These are phyloP conservation scores for Drechslerella dactyloides DNA, from an alignment of 2,329 filamentous ascomycete species.

Conservation along the genomic window DNA sequence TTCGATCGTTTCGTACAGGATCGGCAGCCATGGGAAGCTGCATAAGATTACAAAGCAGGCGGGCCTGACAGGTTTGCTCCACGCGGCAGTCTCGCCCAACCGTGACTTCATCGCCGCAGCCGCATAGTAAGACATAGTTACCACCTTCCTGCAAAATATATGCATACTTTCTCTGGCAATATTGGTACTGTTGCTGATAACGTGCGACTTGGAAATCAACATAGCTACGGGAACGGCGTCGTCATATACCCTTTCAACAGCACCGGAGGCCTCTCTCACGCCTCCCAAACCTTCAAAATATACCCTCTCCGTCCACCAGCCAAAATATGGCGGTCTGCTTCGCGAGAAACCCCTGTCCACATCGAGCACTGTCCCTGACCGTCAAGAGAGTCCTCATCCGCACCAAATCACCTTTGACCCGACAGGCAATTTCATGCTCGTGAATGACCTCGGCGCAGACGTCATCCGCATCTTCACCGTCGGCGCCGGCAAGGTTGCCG, in stretches of 20 bases:
- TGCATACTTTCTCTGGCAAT: not conserved
- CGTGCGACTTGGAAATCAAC: not conserved
- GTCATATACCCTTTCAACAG: slow-evolving; percentile 33
- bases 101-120: slow-evolving; percentile 30
- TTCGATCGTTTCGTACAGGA: slow-evolving; percentile 30
- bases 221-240: slow-evolving; percentile 19
- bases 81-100: slow-evolving; percentile 28
- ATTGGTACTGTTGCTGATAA: too few species aligned
- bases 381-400: slow-evolving; percentile 68
- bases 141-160: too few species aligned
- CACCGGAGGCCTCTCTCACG: slow-evolving; percentile 13
- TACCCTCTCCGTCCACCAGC: slow-evolving; percentile 1
- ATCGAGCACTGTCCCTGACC: slow-evolving; percentile 53
- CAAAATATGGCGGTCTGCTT: too few species aligned
- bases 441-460: slow-evolving; percentile 72
- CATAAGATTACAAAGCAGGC: slow-evolving; percentile 34
- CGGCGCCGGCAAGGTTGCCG: slow-evolving; percentile 56
- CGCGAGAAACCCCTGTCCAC: too few species aligned
- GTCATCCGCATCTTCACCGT: slow-evolving; percentile 67
- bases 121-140: slow-evolving; percentile 25
- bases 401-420: slow-evolving; percentile 71
- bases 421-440: slow-evolving; percentile 67
- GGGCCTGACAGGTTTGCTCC: slow-evolving; percentile 29
- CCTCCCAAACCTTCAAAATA: slow-evolving; percentile 34
- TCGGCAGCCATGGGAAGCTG: slow-evolving; percentile 19